Percentiles rank a stretch among this genome's conserved stretches.
Evolutionary conservation across 257 asterid species (phyloP).

Genomic region (Capsicum chinense): DNA sequence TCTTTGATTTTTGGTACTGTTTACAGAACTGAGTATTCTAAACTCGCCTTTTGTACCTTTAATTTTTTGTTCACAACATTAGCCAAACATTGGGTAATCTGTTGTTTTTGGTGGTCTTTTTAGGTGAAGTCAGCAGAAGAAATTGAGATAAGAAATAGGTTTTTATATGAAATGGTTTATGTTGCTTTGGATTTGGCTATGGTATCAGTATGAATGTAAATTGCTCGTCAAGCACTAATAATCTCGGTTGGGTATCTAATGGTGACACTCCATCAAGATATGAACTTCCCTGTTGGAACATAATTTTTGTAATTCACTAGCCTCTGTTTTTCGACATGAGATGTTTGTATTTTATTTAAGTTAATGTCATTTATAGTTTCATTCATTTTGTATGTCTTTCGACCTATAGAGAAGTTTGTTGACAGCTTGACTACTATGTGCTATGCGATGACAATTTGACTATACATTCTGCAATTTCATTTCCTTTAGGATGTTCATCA

Average conservation of each 20-base stretch:
- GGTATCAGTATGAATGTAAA: conserved; percentile 2
- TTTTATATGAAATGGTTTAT: conserved; percentile 7
- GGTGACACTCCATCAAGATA: background rate
- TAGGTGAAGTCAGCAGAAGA: background rate
- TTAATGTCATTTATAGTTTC: background rate
- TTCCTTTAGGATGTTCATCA: conserved; percentile 11
- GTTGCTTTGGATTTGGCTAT: conserved; percentile 4
- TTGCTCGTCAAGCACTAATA: background rate
- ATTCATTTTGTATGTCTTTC: background rate
- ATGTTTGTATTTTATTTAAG: conserved; percentile 8
- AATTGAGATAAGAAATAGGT: background rate
- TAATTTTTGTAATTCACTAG: background rate
- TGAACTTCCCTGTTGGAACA: conserved; percentile 13
- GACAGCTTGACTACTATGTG: background rate
- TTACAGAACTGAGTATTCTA: background rate
- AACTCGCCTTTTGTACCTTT: background rate
- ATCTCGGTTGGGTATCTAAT: conserved; percentile 1
- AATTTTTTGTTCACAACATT: background rate
- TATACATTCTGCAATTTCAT: conserved; percentile 8
- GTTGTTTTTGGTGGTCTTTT: background rate
- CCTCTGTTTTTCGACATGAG: background rate
- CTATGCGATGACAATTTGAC: background rate
- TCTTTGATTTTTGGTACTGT: background rate
- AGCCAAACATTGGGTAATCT: background rate
- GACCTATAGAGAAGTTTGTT: background rate